Base-by-base conservation (phyloP, 352 stramenopile genomes). In the Halophytophthora polymorphica region DNA sequence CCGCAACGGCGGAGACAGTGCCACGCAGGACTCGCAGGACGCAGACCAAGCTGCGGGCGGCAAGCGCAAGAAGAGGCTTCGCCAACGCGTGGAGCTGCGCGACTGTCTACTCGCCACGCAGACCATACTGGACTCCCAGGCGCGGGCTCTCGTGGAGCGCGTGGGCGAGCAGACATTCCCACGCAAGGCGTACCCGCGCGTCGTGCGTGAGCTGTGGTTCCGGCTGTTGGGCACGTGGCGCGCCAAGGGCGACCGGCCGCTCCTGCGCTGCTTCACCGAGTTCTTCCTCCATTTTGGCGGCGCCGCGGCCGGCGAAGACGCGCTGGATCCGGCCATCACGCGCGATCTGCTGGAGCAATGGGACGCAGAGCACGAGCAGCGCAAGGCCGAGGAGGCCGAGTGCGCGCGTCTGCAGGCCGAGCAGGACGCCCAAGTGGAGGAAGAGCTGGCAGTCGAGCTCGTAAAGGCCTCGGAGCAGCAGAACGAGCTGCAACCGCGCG, bases 191-290 rank as follows among this genome's bases (percentile, higher is more conserved):
- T 86, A 70, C 28, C 45, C 64, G 3, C 60, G 57, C 19, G 71
- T 71, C 6, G 81, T 91, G 14, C 69, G 75, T 11, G 47, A 77
- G 31, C 48, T 91, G 40, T 91, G 81, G 81, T 82, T 91, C 49
- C 58, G 70, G 45, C 83, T 91, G 42, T 53, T 91, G 2, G 57
- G 84, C 3, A 70, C 63, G 11, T 91, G 81, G 81, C 71, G 75
- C 15, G 48, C 50, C 11, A 88, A 86, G 57, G 77, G 73, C 53
- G 53, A 67, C 14, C 70, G 63, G 4, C 81, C 81, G 31, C 54
- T 91, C 34, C 57, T 91, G 45, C 71, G 72, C 33, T 88, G 76
- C 63, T 91, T 82, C 58, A 89, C 77, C 23, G 76, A 90, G 58
- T 90, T 86, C 47, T 80, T 77, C 39, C 39, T 87, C 43, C 50